Conservation (phyloP, 2,329 filamentous ascomycete genomes). For the Sarocladium brachiariae region DNA sequence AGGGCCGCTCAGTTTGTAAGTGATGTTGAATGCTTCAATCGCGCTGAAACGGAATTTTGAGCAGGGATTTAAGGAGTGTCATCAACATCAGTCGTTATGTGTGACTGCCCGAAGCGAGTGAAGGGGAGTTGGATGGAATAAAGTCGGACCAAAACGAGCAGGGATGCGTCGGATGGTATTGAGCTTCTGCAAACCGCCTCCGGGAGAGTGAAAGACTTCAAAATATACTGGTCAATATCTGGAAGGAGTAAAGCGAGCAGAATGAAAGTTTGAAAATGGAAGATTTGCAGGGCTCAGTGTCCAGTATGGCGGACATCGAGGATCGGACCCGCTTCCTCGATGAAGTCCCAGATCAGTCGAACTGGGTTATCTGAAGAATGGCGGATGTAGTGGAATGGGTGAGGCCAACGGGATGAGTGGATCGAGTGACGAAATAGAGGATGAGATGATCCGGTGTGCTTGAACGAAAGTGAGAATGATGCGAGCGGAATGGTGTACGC, state of each 20-base stretch:
- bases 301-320: not conserved
- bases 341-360: not conserved
- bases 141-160: too few species aligned
- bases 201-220: too few species aligned
- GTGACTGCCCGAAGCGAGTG: conserved; percentile 5
- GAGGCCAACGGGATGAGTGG: not conserved
- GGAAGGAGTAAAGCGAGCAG: not conserved
- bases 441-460: not conserved
- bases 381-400: conserved; percentile 5
- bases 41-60: too few species aligned
- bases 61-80: too few species aligned
- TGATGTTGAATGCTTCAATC: too few species aligned
- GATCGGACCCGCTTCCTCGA: conserved; percentile 1
- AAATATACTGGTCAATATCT: too few species aligned
- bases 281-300: not conserved
- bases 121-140: not conserved
- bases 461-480: not conserved
- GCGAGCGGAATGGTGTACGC: not conserved
- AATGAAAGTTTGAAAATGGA: not conserved
- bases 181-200: too few species aligned
- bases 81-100: too few species aligned
- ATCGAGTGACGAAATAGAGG: conserved; percentile 9
- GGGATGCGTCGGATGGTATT: not conserved
- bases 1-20: too few species aligned
- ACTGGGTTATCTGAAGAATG: conserved; percentile 2